These are phyloP conservation scores for Fraxinus angustifolia DNA, from an alignment of 305 asterid species.

Conservation along the genomic window DNA sequence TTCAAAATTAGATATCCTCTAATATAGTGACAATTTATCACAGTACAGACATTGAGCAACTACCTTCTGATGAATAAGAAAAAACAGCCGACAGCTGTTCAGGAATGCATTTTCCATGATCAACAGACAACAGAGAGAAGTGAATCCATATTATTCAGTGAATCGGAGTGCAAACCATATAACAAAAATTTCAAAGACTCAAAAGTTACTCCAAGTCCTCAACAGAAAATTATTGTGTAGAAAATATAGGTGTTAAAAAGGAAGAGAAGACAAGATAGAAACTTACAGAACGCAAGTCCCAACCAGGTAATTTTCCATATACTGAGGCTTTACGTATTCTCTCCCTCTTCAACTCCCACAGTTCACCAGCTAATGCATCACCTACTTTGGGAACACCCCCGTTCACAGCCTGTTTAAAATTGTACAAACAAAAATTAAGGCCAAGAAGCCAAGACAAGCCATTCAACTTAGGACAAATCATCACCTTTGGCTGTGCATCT, in stretches of 20 bases:
- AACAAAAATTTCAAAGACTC: neutral
- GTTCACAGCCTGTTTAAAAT: slow-evolving; percentile 58
- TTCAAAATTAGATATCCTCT: neutral
- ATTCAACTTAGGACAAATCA: slow-evolving; percentile 19
- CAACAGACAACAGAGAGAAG: slow-evolving; percentile 4
- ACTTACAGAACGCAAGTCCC: slow-evolving; percentile 99
- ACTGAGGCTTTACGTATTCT: slow-evolving; percentile 84
- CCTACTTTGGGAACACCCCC: slow-evolving; percentile 79
- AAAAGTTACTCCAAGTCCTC: neutral
- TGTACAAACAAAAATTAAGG: slow-evolving; percentile 19
- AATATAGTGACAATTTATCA: neutral
- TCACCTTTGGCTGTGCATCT: slow-evolving; percentile 83
- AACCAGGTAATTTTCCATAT: slow-evolving; percentile 82
- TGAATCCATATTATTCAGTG: slow-evolving; percentile 8
- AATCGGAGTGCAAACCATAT: slow-evolving; percentile 9
- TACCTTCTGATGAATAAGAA: neutral
- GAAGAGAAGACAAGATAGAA: slow-evolving; percentile 5
- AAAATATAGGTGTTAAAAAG: neutral
- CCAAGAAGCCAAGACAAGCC: slow-evolving; percentile 8
- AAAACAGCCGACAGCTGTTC: neutral
- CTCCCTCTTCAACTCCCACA: slow-evolving; percentile 94
- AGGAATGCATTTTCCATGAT: neutral
- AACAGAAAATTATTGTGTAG: neutral
- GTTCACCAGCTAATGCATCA: slow-evolving; percentile 98
- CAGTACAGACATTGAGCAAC: neutral